Percentiles rank a stretch among this genome's conserved stretches.
phyloP scores from a whole-genome alignment of 768 basidiomycete species.

The Asterophora lycoperdoides region DNA sequence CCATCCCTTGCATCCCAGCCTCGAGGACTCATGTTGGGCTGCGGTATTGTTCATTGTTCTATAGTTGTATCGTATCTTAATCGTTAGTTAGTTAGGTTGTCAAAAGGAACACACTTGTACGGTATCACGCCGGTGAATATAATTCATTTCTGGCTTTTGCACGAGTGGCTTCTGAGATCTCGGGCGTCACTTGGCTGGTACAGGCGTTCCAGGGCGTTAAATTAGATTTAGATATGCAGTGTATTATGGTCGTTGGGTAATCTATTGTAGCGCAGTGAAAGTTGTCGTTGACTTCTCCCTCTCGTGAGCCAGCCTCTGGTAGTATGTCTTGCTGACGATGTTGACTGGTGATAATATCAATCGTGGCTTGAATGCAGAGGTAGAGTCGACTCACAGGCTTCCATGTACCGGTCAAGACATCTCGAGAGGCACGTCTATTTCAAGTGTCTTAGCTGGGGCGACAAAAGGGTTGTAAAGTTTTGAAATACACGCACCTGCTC shows the following conservation, averaged over 20 bases:
- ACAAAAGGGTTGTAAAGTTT: background rate
- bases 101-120: background rate
- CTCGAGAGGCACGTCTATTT: conserved; percentile 68
- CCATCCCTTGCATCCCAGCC: conserved; percentile 4
- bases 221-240: background rate
- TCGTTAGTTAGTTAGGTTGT: conserved; percentile 20
- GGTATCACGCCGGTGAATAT: conserved; percentile 1
- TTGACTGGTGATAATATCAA: conserved; percentile 49
- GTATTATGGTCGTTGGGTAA: background rate
- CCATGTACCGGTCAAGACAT: conserved; percentile 80
- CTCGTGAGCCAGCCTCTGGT: conserved; percentile 51
- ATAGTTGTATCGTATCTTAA: conserved; percentile 15
- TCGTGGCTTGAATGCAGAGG: background rate
- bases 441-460: conserved; percentile 4
- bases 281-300: conserved; percentile 13
- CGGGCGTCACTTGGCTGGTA: too few relatives aligned
- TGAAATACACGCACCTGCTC: conserved; percentile 54
- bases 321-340: conserved; percentile 70
- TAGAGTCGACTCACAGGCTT: conserved; percentile 61
- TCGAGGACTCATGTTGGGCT: background rate
- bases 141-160: background rate
- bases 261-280: conserved; percentile 1
- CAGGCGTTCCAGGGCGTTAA: background rate
- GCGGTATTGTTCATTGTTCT: conserved; percentile 14
- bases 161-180: background rate